These are phyloP conservation scores for Phytophthora macrochlamydospora DNA, from an alignment of 352 stramenopile species.

Conservation along the genomic window DNA sequence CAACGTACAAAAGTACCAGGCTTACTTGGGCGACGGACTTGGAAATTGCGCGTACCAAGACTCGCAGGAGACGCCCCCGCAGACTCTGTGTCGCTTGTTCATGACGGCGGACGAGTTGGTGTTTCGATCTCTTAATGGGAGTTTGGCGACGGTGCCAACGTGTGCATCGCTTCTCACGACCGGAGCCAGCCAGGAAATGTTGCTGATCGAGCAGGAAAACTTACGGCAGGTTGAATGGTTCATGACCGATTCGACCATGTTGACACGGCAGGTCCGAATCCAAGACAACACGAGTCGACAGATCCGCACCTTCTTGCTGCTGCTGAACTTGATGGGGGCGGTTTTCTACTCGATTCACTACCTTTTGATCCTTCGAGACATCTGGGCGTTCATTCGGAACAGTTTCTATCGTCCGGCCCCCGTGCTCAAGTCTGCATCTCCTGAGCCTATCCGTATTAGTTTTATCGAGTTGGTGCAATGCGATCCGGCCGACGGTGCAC, in stretches of 20 bases:
- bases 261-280: constrained; percentile 36
- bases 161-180: constrained; percentile 22
- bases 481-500: constrained; percentile 29
- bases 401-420: constrained; percentile 20
- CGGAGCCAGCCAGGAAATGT: not conserved
- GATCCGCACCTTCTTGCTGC: constrained; percentile 31
- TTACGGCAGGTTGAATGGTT: constrained; percentile 44
- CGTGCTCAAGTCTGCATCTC: not conserved
- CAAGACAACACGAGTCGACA: constrained; percentile 49
- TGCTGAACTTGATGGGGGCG: constrained; percentile 41
- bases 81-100: constrained; percentile 45
- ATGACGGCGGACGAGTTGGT: constrained; percentile 35
- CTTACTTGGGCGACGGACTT: constrained; percentile 42
- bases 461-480: constrained; percentile 28
- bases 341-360: constrained; percentile 42
- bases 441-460: constrained; percentile 2
- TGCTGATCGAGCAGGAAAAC: constrained; percentile 21
- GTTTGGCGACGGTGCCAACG: constrained; percentile 19
- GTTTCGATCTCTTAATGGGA: constrained; percentile 27
- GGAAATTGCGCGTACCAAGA: constrained; percentile 42
- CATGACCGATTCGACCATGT: constrained; percentile 27
- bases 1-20: constrained; percentile 54
- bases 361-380: constrained; percentile 33
- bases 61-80: constrained; percentile 43
- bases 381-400: constrained; percentile 30